These are phyloP conservation scores for Vaccinium myrtillus DNA, from an alignment of 148 eudicot genomes.

Conservation along the genomic window DNA sequence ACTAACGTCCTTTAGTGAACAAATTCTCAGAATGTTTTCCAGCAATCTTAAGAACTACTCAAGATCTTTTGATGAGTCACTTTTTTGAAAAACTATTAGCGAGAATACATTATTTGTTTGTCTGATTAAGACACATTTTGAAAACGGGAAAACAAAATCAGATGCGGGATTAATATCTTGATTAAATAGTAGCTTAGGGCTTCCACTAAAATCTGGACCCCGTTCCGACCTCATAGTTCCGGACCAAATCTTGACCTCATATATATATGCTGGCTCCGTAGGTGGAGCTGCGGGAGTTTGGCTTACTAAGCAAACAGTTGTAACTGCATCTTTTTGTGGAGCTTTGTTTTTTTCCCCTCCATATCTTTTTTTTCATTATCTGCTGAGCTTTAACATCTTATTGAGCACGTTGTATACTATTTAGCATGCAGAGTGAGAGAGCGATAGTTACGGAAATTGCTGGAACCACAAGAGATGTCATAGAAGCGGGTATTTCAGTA, in stretches of 20 bases:
- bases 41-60: background rate
- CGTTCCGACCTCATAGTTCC: no score
- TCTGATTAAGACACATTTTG: background rate
- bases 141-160: background rate
- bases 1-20: background rate
- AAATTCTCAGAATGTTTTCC: background rate
- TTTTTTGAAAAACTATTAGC: background rate
- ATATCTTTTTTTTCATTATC: background rate
- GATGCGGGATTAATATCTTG: background rate
- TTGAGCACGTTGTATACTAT: constrained; percentile 40
- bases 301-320: background rate
- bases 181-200: background rate
- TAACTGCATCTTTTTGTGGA: background rate
- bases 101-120: background rate
- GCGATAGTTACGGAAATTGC: constrained; percentile 98
- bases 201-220: background rate
- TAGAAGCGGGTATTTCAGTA: constrained; percentile 81
- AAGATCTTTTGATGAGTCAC: background rate
- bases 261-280: background rate
- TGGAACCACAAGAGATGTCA: constrained; percentile 93
- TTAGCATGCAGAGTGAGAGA: constrained; percentile 97
- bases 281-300: background rate
- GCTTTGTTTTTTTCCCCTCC: background rate
- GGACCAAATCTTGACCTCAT: no score
- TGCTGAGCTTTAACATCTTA: constrained; percentile 20